Conservation (phyloP, 2,329 filamentous ascomycete genomes). For the Colletotrichum chrysophilum region DNA sequence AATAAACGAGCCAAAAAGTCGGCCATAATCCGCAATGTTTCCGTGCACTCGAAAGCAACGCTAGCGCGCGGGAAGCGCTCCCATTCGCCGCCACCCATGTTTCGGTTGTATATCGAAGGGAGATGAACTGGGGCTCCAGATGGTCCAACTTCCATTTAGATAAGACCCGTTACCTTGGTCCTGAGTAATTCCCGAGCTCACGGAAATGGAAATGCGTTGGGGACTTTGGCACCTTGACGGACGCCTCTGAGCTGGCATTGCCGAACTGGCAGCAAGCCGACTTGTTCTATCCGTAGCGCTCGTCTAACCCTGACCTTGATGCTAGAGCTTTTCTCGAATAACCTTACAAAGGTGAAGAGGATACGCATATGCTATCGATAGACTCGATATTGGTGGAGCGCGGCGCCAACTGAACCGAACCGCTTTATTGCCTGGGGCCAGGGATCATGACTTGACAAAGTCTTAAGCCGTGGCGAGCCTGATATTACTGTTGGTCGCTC, state of each 20-base stretch:
- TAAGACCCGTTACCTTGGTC: constrained; percentile 9
- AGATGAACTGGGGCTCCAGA: constrained; percentile 11
- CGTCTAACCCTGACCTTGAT: background rate
- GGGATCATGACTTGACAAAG: background rate
- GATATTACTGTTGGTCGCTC: background rate
- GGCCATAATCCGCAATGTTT: constrained; percentile 12
- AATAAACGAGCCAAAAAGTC: background rate
- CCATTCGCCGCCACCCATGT: background rate
- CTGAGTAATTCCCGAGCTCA: constrained; percentile 3
- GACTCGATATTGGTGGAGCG: background rate
- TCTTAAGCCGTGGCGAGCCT: background rate
- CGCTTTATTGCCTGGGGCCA: background rate
- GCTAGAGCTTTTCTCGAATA: background rate
- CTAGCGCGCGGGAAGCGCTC: constrained; percentile 9
- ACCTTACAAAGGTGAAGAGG: background rate
- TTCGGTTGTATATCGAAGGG: background rate
- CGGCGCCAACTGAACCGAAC: background rate
- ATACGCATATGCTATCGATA: background rate
- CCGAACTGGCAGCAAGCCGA: background rate
- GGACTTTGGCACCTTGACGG: background rate
- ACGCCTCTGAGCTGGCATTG: background rate
- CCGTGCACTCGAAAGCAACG: background rate
- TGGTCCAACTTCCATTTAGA: constrained; percentile 2
- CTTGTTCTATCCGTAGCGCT: background rate
- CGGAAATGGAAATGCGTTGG: background rate